These are phyloP conservation scores for Articulospora tetracladia DNA, from an alignment of 495 filamentous ascomycete species.

Conservation along the genomic window DNA sequence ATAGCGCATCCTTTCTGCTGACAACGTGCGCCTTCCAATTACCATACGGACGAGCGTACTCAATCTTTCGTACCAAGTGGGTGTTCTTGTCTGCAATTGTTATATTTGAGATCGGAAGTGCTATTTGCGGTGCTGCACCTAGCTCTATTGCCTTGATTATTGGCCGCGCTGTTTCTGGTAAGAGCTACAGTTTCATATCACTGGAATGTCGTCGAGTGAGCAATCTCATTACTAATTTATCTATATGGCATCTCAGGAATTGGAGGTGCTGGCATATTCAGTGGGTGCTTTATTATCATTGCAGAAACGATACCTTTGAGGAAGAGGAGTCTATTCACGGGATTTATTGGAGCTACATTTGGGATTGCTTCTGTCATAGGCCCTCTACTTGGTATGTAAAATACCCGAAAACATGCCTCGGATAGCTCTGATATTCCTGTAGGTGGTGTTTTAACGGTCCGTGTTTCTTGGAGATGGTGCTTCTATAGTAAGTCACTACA, in stretches of 20 bases:
- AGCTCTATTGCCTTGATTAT: constrained; percentile 47
- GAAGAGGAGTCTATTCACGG: constrained; percentile 41
- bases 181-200: neutral
- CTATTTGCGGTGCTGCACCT: constrained; percentile 50
- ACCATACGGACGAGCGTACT: constrained; percentile 42
- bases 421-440: neutral
- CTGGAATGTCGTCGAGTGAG: neutral
- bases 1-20: constrained; percentile 44
- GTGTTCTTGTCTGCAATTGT: constrained; percentile 35
- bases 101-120: constrained; percentile 47
- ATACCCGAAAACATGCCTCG: neutral
- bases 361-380: constrained; percentile 30
- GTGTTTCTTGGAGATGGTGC: constrained; percentile 44
- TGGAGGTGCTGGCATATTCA: constrained; percentile 37
- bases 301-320: constrained; percentile 35
- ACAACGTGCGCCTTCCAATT: constrained; percentile 41
- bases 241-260: constrained; percentile 40
- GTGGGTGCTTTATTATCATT: constrained; percentile 43
- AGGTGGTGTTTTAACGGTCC: constrained; percentile 60
- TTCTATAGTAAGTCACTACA: constrained; percentile 20
- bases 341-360: constrained; percentile 36
- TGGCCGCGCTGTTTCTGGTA: constrained; percentile 38
- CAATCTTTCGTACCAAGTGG: constrained; percentile 36
- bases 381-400: constrained; percentile 37
- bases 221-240: constrained; percentile 28